These are phyloP conservation scores for Oehlia diaphana DNA, from an alignment of 192 early-diverging fungal species.

Conservation along the genomic window DNA sequence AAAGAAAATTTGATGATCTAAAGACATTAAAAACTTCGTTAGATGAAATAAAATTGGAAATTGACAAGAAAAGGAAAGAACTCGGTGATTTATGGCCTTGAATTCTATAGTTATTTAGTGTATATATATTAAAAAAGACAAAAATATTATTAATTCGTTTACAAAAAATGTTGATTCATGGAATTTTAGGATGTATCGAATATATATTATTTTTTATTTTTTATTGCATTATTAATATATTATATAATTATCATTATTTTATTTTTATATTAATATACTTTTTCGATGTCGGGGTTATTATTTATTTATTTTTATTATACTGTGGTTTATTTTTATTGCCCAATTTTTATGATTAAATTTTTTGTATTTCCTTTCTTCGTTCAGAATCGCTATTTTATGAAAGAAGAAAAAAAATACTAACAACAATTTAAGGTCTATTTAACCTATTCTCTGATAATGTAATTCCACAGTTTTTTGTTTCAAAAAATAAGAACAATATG, in stretches of 20 bases:
- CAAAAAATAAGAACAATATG: too few relatives aligned
- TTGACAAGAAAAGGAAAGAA: conserved; percentile 37
- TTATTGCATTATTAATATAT: too few relatives aligned
- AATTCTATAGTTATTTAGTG: background rate
- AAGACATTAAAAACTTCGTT: conserved; percentile 62
- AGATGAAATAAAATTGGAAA: conserved; percentile 64
- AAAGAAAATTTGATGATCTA: conserved; percentile 74
- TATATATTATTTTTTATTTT: background rate
- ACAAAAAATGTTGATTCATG: too few relatives aligned
- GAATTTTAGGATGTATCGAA: background rate
- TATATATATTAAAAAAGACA: background rate
- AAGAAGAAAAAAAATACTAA: background rate
- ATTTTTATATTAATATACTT: too few relatives aligned
- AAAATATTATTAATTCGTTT: background rate
- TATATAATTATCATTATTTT: too few relatives aligned
- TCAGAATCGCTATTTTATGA: background rate
- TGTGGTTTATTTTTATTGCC: too few relatives aligned
- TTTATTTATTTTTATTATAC: too few relatives aligned
- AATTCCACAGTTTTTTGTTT: too few relatives aligned
- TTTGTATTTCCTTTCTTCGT: too few relatives aligned
- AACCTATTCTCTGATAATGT: too few relatives aligned
- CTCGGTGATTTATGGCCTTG: conserved; percentile 24
- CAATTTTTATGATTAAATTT: too few relatives aligned
- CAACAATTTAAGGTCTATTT: background rate
- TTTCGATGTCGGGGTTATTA: too few relatives aligned